Conservation (phyloP, 345 rosid genomes). For the Dipteronia dyeriana region DNA sequence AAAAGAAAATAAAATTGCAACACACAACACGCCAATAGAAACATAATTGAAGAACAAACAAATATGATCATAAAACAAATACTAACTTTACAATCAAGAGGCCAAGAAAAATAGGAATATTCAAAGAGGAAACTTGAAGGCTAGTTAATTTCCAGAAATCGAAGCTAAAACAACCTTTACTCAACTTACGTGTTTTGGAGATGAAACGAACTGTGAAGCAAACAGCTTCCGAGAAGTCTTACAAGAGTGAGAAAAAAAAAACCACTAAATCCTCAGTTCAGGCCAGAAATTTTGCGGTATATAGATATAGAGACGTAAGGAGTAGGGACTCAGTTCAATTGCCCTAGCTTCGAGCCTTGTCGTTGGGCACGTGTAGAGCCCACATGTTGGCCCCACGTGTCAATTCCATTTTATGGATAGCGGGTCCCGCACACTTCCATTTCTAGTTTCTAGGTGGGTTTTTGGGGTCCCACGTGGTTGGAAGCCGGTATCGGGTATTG, state of each 20-base stretch:
- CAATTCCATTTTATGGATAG: neutral
- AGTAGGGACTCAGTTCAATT: neutral
- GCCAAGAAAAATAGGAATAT: neutral
- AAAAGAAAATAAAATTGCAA: neutral
- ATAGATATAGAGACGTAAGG: neutral
- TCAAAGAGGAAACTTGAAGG: neutral
- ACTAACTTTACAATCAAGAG: neutral
- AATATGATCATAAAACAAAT: neutral
- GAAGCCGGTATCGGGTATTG: neutral
- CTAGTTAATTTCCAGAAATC: neutral
- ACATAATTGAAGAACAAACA: neutral
- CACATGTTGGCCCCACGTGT: neutral
- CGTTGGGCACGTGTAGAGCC: constrained; percentile 2
- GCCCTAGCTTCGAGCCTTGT: neutral
- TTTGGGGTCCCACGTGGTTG: neutral
- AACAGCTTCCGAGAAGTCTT: constrained; percentile 5
- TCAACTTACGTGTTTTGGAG: constrained; percentile 29
- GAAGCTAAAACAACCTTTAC: neutral
- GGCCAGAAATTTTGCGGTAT: neutral
- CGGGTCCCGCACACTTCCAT: neutral
- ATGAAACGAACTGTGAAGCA: constrained; percentile 23
- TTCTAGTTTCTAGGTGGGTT: neutral
- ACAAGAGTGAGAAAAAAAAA: neutral
- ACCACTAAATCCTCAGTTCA: neutral
- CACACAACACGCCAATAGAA: neutral